A percentile compares a stretch with the other conserved stretches of the same genome.
These are phyloP conservation scores for Cordyceps pruinosa DNA, from an alignment of 2,329 filamentous ascomycete species.

Conservation along the genomic window DNA sequence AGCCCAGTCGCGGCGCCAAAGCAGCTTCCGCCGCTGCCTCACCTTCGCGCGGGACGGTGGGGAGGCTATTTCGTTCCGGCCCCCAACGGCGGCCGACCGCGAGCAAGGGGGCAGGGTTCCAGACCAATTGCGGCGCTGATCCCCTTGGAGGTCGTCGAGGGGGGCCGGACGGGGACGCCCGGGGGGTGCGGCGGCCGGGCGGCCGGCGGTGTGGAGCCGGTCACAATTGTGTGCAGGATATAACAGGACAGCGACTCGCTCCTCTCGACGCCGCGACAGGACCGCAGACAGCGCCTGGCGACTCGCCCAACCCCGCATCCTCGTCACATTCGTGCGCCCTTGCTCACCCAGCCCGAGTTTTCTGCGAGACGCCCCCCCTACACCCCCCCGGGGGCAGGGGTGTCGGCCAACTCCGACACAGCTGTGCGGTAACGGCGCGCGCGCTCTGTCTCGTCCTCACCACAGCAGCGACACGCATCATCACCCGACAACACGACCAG, in stretches of 20 bases:
- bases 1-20: no score
- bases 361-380: no score
- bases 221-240: constrained; percentile 1
- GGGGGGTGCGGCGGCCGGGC: no score
- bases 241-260: not conserved
- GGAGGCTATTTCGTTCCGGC: not conserved
- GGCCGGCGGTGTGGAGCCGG: not conserved
- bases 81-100: not conserved
- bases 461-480: not conserved
- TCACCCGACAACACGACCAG: not conserved
- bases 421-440: constrained; percentile 2
- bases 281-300: not conserved
- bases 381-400: not conserved
- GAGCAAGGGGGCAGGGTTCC: not conserved
- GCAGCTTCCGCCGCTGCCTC: no score
- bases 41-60: not conserved
- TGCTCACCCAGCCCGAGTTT: not conserved
- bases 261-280: not conserved
- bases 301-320: not conserved
- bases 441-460: not conserved
- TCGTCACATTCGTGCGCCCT: not conserved
- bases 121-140: not conserved
- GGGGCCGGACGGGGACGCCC: no score
- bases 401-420: constrained; percentile 1
- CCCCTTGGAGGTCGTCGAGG: no score